Evolutionary conservation across 164 flowering plant genomes (phyloP).

Genomic region (Annona cherimola): DNA sequence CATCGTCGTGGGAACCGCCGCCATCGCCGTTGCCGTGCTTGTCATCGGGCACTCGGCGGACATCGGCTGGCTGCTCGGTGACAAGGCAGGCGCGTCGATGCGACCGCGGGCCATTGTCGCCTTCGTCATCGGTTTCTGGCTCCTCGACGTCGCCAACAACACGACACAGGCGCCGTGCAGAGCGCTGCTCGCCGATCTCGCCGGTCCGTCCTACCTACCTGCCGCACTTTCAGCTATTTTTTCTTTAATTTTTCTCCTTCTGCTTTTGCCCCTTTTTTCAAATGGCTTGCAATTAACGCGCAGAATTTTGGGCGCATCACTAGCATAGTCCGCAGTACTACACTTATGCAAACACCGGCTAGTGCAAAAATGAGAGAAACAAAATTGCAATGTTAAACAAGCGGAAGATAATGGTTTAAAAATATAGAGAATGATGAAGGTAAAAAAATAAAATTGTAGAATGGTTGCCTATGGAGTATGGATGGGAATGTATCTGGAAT

Average conservation of each 20-base stretch:
- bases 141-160: conserved; percentile 91
- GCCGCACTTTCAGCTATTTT: neutral
- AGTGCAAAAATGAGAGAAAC: no score
- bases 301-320: no score
- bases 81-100: conserved; percentile 17
- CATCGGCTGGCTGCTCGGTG: conserved; percentile 72
- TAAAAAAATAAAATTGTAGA: no score
- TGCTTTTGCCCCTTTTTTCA: neutral
- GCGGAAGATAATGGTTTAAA: no score
- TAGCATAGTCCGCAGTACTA: no score
- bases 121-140: conserved; percentile 90
- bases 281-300: neutral
- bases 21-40: conserved; percentile 53
- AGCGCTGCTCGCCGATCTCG: conserved; percentile 91
- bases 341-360: no score
- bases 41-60: conserved; percentile 75
- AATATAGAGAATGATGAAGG: no score
- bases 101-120: conserved; percentile 57
- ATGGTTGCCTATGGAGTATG: no score
- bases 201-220: conserved; percentile 36
- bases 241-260: neutral
- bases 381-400: no score
- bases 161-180: conserved; percentile 93
- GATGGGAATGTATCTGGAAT: no score
- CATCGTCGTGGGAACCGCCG: conserved; percentile 53